Percentiles rank a stretch among this genome's conserved stretches.
Conservation (phyloP, 441 rosid genomes). For the Erodium moschatum region DNA sequence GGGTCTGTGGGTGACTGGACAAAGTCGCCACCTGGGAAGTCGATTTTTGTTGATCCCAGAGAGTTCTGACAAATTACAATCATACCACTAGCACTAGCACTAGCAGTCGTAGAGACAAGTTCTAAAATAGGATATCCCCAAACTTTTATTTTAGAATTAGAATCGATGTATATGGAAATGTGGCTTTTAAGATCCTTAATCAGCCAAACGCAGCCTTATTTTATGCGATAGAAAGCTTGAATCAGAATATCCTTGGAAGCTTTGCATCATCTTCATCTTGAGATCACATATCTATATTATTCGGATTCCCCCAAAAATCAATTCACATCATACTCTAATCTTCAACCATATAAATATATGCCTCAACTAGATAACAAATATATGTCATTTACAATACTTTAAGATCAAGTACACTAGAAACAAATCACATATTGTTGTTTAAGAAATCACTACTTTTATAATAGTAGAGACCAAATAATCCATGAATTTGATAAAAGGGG, state of each 20-base stretch:
- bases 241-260: not conserved
- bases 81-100: not conserved
- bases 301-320: not conserved
- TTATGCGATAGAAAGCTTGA: not conserved
- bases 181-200: slow-evolving; percentile 33
- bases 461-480: too few relatives aligned
- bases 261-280: not conserved
- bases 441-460: too few relatives aligned
- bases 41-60: slow-evolving; percentile 96
- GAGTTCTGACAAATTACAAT: slow-evolving; percentile 39
- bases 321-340: too few relatives aligned
- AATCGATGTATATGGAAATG: slow-evolving; percentile 15
- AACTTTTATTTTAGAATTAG: too few relatives aligned
- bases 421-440: too few relatives aligned
- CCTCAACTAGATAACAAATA: too few relatives aligned
- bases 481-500: too few relatives aligned
- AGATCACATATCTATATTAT: not conserved
- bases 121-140: slow-evolving; percentile 28
- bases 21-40: slow-evolving; percentile 63
- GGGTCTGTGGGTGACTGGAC: slow-evolving; percentile 91
- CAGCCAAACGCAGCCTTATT: slow-evolving; percentile 22
- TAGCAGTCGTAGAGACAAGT: too few relatives aligned
- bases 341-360: too few relatives aligned
- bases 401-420: too few relatives aligned
- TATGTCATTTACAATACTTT: too few relatives aligned